These are phyloP conservation scores for Eremochloa ophiuroides DNA, from an alignment of 176 grass and related monocot genomes.

Conservation along the genomic window DNA sequence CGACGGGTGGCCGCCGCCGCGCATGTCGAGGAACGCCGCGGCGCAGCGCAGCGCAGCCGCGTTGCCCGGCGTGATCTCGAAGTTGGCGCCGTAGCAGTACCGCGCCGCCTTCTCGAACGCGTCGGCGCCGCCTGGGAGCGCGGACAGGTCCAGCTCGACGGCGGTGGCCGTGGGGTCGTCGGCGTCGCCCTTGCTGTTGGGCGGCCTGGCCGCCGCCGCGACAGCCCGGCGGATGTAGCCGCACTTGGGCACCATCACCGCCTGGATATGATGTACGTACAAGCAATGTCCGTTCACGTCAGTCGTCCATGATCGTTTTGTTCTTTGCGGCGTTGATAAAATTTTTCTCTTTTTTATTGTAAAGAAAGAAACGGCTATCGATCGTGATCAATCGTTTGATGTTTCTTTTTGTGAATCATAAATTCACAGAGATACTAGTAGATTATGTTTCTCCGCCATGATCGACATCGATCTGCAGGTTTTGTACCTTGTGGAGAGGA, in stretches of 20 bases:
- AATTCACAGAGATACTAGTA: neutral
- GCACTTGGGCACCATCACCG: slow-evolving; percentile 72
- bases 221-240: slow-evolving; percentile 59
- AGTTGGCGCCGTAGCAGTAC: slow-evolving; percentile 79
- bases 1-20: slow-evolving; percentile 6
- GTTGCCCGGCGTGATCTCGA: slow-evolving; percentile 70
- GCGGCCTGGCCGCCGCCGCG: neutral
- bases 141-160: slow-evolving; percentile 44
- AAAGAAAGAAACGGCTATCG: no score
- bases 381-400: neutral
- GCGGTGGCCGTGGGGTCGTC: neutral
- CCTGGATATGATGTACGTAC: neutral
- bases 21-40: slow-evolving; percentile 71
- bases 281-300: neutral
- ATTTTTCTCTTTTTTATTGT: no score
- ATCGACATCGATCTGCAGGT: no score
- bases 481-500: slow-evolving; percentile 74
- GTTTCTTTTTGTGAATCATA: neutral
- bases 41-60: slow-evolving; percentile 56
- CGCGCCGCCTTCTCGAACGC: slow-evolving; percentile 63
- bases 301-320: neutral
- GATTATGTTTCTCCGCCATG: neutral
- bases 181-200: neutral
- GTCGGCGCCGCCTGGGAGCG: slow-evolving; percentile 57
- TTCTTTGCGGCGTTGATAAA: no score